phyloP scores from a whole-genome alignment of 176 grass and related monocot genomes.

The Triticum turgidum region DNA sequence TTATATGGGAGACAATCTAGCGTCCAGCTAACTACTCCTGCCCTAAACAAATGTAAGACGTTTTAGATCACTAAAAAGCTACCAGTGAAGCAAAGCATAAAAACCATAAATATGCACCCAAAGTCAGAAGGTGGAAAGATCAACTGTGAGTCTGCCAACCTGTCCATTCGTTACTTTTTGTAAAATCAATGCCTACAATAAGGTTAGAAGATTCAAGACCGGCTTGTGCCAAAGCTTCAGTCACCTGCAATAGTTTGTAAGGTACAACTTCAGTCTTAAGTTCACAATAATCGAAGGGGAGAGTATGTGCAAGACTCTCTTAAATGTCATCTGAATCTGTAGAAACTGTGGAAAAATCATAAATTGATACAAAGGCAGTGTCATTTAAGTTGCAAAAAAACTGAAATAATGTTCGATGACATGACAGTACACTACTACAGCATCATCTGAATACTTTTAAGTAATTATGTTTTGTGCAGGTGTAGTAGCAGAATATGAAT shows the following conservation, averaged over 20 bases:
- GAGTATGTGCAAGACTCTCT: no score
- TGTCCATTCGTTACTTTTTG: constrained; percentile 97
- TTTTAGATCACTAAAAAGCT: no score
- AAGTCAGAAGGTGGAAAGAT: background rate
- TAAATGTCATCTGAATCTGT: no score
- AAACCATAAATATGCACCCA: constrained; percentile 1
- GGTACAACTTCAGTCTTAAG: background rate
- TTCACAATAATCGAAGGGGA: background rate
- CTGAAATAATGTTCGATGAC: background rate
- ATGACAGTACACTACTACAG: background rate
- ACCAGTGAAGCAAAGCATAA: constrained; percentile 9
- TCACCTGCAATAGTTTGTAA: constrained; percentile 51
- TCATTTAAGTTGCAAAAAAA: background rate
- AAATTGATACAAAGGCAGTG: background rate
- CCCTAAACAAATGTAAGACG: no score
- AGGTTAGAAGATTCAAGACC: constrained; percentile 96
- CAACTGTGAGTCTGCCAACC: constrained; percentile 39
- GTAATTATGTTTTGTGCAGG: background rate
- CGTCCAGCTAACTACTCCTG: no score
- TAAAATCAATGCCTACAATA: constrained; percentile 93
- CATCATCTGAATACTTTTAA: background rate
- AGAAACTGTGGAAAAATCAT: background rate
- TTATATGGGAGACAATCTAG: background rate
- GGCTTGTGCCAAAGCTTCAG: constrained; percentile 80
- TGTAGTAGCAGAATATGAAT: background rate